Base-by-base conservation (phyloP, 2,329 filamentous ascomycete species). In the Amauroascus niger region DNA sequence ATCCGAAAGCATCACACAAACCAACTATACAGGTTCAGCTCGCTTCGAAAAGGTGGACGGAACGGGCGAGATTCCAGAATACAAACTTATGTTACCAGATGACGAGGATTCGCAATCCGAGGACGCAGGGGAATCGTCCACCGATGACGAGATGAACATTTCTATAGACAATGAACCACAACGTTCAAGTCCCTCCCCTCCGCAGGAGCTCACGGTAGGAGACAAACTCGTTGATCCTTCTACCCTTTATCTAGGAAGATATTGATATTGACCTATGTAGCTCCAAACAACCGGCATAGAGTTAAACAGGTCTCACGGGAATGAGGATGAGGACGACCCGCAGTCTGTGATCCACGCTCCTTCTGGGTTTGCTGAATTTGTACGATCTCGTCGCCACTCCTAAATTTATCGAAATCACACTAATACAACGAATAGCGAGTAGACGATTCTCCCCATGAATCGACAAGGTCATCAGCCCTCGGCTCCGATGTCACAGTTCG, bases 301-400 rank as follows among this genome's bases (percentile, higher is more conserved):
- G 52, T 54, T 54, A 6, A 53, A 51, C n/a, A 58, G 55, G 18
- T 57, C 54, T 43, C 35, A 22, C 26, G 26, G 22, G 57, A 55
- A 95, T 60, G 88, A 90, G 52, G 71, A 72, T 49, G 65, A 71
- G 52, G 71, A 72, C 49, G 65, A 71, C 60, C 84, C 88, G 22
- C 79, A 88, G 51, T 96, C 90, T 1, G 90, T 95, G 52, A 95
- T 96, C 61, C 90, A 95, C 74, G 88, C 87, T 14, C 89, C 90
- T 0, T 78, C 88, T 59, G 87, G 85, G 57, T 96, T 93, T 69
- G 79, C 81, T 53, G 80, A 80, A 61, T 95, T 93, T 79, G 87
- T 93, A 68, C 65, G 79, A 11, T 26, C 30, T 7, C 18, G 30
- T 13, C 8, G 6, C 13, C 18, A 13, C 33, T 18, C 26, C 11